Base-by-base conservation (phyloP, 148 eudicot species). In the Camellia granthamiana region DNA sequence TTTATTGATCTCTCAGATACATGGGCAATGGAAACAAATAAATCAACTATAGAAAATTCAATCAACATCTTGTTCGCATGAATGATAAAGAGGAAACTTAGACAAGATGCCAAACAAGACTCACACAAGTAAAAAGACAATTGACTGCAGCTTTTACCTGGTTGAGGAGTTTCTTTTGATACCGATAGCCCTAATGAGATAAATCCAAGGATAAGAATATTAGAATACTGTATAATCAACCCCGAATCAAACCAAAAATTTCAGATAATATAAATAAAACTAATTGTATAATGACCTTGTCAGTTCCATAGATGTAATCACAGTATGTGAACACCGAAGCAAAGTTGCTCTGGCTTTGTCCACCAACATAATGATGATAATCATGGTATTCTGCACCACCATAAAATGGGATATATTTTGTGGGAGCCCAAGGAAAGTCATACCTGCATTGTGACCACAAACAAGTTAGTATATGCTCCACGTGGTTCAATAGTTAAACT, bases 321-420 rank as follows among this genome's bases (percentile, higher is more conserved):
- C 99, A 96, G 84, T 96, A 96, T 21, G 99, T 96, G 85, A 96
- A 96, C 61, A 96, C 97, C 30, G 99, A 93, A 75, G 99, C 93
- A 72, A 96, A 96, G 82, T 96, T 96, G 85, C 99, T 96, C 76
- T 96, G 99, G 89, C 99, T 96, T 84, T 88, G 90, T 63, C 95
- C 99, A 54, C 99, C 99, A 75, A 96, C 99, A 68, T 92, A 96
- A 83, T 96, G 99, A 88, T 96, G 99, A 84, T 96, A 96, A 83
- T 96, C 99, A 87, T 96, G 99, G 83, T 92, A 90, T 78, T 93
- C 97, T 30, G 99, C 90, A 77, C 99, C 99, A 75, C 97, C 99
- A 82, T 93, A 96, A 81, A 96, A 96, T 5, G 99, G 99, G 55
- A 96, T 93, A 75, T 85, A 93, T 89, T 96, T 93, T 44, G 97